phyloP scores from a whole-genome alignment of 2,329 filamentous ascomycete species.

The Talaromyces sp. region DNA sequence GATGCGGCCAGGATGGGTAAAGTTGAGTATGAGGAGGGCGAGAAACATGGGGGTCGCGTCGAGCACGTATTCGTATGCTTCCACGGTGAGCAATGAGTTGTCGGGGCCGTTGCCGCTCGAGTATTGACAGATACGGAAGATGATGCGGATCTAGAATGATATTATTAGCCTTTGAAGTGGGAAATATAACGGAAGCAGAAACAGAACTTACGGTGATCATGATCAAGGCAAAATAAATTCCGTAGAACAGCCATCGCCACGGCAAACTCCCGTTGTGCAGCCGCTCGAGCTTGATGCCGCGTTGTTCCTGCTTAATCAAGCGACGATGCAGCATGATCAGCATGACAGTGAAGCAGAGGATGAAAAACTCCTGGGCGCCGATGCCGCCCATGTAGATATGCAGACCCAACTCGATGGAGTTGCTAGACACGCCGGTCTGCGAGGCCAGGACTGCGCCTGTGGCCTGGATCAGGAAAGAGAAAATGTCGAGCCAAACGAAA shows the following conservation, averaged over 20 bases:
- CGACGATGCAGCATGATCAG: constrained; percentile 35
- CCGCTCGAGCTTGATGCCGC: constrained; percentile 21
- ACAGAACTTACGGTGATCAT: constrained; percentile 37
- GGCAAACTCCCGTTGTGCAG: constrained; percentile 6
- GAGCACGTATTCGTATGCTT: constrained; percentile 49
- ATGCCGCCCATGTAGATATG: constrained; percentile 54
- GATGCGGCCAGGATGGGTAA: constrained; percentile 47
- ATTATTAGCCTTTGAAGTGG: background rate
- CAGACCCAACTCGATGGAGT: constrained; percentile 33
- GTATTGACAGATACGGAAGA: constrained; percentile 58
- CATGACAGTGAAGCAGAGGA: constrained; percentile 43
- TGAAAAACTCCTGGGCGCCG: constrained; percentile 48
- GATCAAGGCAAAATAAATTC: constrained; percentile 36
- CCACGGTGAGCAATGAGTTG: constrained; percentile 61
- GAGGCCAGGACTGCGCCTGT: constrained; percentile 17
- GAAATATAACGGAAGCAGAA: background rate
- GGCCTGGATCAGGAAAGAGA: constrained; percentile 18
- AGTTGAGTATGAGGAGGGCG: constrained; percentile 38
- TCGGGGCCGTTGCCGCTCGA: constrained; percentile 51
- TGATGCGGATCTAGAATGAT: constrained; percentile 48
- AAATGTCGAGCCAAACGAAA: constrained; percentile 3
- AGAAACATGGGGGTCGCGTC: constrained; percentile 56
- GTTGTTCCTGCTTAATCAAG: constrained; percentile 20
- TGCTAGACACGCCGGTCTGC: constrained; percentile 14
- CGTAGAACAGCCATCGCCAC: constrained; percentile 30